Conservation (phyloP, 495 filamentous ascomycete genomes). For the Aspergillus carlsbadensis region DNA sequence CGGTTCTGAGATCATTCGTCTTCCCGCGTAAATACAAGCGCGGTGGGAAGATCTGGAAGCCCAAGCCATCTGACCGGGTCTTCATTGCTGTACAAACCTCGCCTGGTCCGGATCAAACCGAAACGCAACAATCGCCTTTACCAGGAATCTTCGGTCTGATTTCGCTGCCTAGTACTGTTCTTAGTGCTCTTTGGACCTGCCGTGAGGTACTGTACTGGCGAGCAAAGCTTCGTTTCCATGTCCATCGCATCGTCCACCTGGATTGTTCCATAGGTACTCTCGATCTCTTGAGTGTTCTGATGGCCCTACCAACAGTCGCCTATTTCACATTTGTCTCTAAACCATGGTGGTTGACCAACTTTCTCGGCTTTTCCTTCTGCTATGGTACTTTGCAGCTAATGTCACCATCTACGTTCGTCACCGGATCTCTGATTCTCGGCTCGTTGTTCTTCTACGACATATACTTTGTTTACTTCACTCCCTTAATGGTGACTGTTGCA, state of each 20-base stretch:
- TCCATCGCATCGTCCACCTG: conserved; percentile 43
- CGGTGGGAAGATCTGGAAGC: conserved; percentile 37
- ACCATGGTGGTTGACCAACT: conserved; percentile 80
- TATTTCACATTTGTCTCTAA: conserved; percentile 72
- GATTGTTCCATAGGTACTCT: conserved; percentile 49
- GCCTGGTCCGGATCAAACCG: conserved; percentile 3
- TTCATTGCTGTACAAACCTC: conserved; percentile 21
- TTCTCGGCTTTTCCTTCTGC: conserved; percentile 82
- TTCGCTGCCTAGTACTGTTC: conserved; percentile 33
- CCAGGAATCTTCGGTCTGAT: conserved; percentile 49
- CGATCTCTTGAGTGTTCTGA: conserved; percentile 58
- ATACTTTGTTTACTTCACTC: conserved; percentile 96
- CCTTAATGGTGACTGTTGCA: conserved; percentile 94
- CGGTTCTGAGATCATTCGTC: conserved; percentile 62
- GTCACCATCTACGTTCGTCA: conserved; percentile 87
- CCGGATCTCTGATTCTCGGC: conserved; percentile 71
- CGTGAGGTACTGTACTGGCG: conserved; percentile 48
- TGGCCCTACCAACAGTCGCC: conserved; percentile 57
- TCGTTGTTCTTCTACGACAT: conserved; percentile 94
- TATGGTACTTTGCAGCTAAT: conserved; percentile 80
- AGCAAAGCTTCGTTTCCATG: conserved; percentile 44
- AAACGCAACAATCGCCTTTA: conserved; percentile 46
- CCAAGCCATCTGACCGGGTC: conserved; percentile 31
- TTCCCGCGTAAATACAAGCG: conserved; percentile 62
- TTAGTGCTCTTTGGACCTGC: conserved; percentile 44